Evolutionary conservation across 2,329 filamentous ascomycete species (phyloP).

Genomic region (Epichloe gansuensis): DNA sequence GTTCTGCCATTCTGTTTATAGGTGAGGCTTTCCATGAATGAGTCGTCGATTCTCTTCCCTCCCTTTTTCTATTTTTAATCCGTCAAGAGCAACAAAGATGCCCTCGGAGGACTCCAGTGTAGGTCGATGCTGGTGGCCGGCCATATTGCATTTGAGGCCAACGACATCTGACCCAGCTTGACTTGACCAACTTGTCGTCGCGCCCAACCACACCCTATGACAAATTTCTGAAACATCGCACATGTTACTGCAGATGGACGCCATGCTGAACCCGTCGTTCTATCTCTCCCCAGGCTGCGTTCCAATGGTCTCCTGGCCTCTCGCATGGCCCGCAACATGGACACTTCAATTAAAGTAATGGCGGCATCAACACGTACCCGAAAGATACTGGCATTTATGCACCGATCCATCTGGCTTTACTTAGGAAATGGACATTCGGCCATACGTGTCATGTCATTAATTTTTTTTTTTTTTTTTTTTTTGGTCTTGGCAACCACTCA

Average conservation of each 20-base stretch:
- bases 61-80: neutral
- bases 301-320: too few relatives aligned
- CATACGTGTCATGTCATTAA: slow-evolving; percentile 31
- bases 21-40: too few relatives aligned
- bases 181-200: neutral
- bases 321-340: too few relatives aligned
- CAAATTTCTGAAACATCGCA: neutral
- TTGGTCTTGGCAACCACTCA: neutral
- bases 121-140: neutral
- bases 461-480: neutral
- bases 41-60: too few relatives aligned
- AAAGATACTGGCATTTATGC: slow-evolving; percentile 75
- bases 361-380: slow-evolving; percentile 39
- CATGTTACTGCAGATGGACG: too few relatives aligned
- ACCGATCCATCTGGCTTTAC: slow-evolving; percentile 57
- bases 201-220: neutral
- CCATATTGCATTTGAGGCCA: neutral
- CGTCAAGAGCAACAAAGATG: neutral
- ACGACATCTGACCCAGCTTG: neutral
- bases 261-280: too few relatives aligned
- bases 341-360: too few relatives aligned
- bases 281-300: too few relatives aligned
- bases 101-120: neutral
- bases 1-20: too few relatives aligned
- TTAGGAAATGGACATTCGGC: slow-evolving; percentile 69